phyloP scores from a whole-genome alignment of 2,329 filamentous ascomycete species.

The Microcyclosporella mali region DNA sequence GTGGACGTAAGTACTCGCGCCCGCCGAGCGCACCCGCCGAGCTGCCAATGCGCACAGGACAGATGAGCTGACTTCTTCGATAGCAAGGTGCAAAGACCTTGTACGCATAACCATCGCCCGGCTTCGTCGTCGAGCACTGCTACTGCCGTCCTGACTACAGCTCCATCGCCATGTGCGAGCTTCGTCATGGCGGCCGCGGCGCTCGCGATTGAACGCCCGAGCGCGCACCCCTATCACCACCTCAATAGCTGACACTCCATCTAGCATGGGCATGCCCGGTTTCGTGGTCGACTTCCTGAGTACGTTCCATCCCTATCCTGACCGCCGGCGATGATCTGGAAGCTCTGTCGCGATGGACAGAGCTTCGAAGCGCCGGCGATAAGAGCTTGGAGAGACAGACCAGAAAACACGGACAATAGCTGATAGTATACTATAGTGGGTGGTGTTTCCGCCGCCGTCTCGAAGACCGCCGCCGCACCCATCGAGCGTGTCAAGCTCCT shows the following conservation, averaged over 20 bases:
- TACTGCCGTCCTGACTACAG: neutral
- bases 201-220: neutral
- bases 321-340: conserved; percentile 3
- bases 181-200: conserved; percentile 2
- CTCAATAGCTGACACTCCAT: conserved; percentile 4
- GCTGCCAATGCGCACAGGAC: conserved; percentile 8
- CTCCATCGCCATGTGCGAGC: neutral
- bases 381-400: conserved; percentile 25
- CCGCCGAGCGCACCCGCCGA: conserved; percentile 7
- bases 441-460: conserved; percentile 99
- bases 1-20: conserved; percentile 9
- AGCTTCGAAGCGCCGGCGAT: conserved; percentile 21
- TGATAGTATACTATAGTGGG: conserved; percentile 66
- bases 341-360: conserved; percentile 7
- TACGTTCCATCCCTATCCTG: conserved; percentile 53
- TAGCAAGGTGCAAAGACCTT: conserved; percentile 13
- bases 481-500: conserved; percentile 99
- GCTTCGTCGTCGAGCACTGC: neutral
- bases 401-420: conserved; percentile 24
- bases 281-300: conserved; percentile 99
- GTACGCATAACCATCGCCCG: conserved; percentile 1
- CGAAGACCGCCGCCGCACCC: conserved; percentile 98
- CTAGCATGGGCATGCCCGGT: conserved; percentile 44
- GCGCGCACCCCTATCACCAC: conserved; percentile 2
- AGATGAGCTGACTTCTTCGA: conserved; percentile 2